These are phyloP conservation scores for Aspergillus novoparasiticus DNA, from an alignment of 2,329 filamentous ascomycete species.

Conservation along the genomic window DNA sequence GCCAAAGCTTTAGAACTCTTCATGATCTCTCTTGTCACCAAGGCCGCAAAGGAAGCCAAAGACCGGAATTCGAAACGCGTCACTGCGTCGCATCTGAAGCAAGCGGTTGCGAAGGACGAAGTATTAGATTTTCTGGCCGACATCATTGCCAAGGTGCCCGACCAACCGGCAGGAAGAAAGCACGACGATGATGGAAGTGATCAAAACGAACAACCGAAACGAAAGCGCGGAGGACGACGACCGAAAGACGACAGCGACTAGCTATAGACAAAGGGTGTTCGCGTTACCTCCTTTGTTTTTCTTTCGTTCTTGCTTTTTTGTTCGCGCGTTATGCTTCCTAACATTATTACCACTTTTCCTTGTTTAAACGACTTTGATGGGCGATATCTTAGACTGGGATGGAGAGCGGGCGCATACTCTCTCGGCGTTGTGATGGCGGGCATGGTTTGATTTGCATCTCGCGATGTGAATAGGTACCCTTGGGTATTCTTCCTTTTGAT, in stretches of 20 bases:
- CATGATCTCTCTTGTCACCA: slow-evolving; percentile 91
- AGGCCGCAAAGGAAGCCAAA: slow-evolving; percentile 81
- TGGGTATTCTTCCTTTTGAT: slow-evolving; percentile 11
- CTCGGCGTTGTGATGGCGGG: slow-evolving; percentile 28
- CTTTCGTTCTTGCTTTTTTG: background rate
- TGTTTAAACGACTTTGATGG: slow-evolving; percentile 29
- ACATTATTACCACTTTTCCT: slow-evolving; percentile 9
- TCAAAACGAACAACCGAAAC: slow-evolving; percentile 51
- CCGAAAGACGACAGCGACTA: slow-evolving; percentile 46
- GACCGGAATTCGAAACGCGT: slow-evolving; percentile 86
- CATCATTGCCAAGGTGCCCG: slow-evolving; percentile 82
- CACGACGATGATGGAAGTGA: slow-evolving; percentile 50
- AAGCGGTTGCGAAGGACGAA: slow-evolving; percentile 82
- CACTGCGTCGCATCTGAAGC: slow-evolving; percentile 86
- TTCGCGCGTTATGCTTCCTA: slow-evolving; percentile 7
- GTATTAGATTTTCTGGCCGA: slow-evolving; percentile 94
- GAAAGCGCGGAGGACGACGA: slow-evolving; percentile 45
- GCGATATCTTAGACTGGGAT: slow-evolving; percentile 30
- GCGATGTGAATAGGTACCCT: slow-evolving; percentile 23
- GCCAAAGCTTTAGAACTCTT: slow-evolving; percentile 96
- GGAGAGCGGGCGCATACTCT: slow-evolving; percentile 30
- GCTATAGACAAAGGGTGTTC: background rate
- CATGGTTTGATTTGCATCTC: slow-evolving; percentile 26
- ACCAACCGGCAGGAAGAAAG: slow-evolving; percentile 54
- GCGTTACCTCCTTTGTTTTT: background rate